phyloP scores from a whole-genome alignment of 2,329 filamentous ascomycete genomes.

The Stylonectria norvegica region DNA sequence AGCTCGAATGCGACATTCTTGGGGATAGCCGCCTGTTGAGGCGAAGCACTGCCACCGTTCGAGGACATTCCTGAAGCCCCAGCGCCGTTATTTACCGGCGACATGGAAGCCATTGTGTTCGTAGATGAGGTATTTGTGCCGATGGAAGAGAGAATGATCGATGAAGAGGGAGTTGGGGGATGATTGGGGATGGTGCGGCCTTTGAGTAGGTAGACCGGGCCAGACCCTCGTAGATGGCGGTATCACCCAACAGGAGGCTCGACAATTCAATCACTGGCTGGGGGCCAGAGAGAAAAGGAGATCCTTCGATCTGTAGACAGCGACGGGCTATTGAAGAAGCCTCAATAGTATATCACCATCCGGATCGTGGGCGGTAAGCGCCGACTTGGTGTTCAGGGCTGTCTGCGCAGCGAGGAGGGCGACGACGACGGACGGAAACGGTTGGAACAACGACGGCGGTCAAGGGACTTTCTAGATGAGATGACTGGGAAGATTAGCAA shows the following conservation, averaged over 20 bases:
- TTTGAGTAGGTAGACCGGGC: conserved; percentile 31
- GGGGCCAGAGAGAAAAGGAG: conserved; percentile 19
- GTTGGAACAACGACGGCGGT: conserved; percentile 17
- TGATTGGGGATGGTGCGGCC: conserved; percentile 30
- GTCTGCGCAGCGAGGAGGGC: conserved; percentile 30
- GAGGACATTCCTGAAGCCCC: conserved; percentile 36
- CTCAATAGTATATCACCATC: conserved; percentile 29
- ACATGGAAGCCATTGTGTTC: conserved; percentile 45
- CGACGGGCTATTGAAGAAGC: conserved; percentile 18
- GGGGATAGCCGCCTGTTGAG: conserved; percentile 47
- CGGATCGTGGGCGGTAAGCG: conserved; percentile 34
- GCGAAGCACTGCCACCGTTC: conserved; percentile 44
- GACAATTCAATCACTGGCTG: conserved; percentile 25
- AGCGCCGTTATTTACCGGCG: conserved; percentile 38
- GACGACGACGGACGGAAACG: conserved; percentile 21
- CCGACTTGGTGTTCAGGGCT: conserved; percentile 29
- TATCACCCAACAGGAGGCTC: conserved; percentile 25
- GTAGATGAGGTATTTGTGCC: conserved; percentile 26
- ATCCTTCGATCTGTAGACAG: conserved; percentile 16
- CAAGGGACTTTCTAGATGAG: conserved; percentile 8
- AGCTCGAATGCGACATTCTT: conserved; percentile 81
- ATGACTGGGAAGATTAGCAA: conserved; percentile 21
- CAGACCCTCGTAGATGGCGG: conserved; percentile 24
- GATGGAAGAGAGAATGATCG: conserved; percentile 19
- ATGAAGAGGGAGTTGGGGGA: conserved; percentile 18